Percentiles rank a stretch among this genome's conserved stretches.
These are phyloP conservation scores for Gnetum montanum DNA, from an alignment of 75 land plant genomes.

Conservation along the genomic window DNA sequence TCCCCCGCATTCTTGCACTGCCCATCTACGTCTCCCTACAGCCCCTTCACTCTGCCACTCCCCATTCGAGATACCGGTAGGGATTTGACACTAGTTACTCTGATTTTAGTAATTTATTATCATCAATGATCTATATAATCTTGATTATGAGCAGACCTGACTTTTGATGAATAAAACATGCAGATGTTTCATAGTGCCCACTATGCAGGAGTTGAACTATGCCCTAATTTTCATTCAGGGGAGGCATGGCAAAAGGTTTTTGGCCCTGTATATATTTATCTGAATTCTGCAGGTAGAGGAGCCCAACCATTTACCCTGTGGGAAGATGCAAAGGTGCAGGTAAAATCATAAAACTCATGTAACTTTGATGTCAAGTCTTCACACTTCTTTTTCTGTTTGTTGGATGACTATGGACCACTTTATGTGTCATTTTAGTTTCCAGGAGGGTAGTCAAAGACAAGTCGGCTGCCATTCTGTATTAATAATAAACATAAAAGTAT, in stretches of 20 bases:
- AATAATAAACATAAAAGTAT: too few species aligned
- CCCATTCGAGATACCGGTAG: too few species aligned
- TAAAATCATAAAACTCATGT: constrained; percentile 14
- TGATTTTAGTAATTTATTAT: too few species aligned
- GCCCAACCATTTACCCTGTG: constrained; percentile 33
- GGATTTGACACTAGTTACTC: too few species aligned
- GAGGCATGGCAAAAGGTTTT: constrained; percentile 78
- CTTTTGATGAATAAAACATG: background rate
- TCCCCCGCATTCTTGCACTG: too few species aligned
- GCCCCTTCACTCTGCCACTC: too few species aligned
- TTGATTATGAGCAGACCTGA: background rate
- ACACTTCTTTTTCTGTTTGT: background rate
- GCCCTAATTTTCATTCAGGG: constrained; percentile 33
- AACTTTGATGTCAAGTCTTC: background rate
- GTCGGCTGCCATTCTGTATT: too few species aligned
- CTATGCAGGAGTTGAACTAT: constrained; percentile 50
- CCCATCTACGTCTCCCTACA: too few species aligned
- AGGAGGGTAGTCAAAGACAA: too few species aligned
- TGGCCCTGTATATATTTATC: constrained; percentile 67
- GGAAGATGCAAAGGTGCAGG: constrained; percentile 81
- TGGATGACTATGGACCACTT: too few species aligned
- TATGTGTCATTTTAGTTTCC: too few species aligned
- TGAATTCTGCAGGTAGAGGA: constrained; percentile 30
- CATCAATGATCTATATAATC: too few species aligned
- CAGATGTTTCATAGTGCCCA: constrained; percentile 72